phyloP scores from a whole-genome alignment of 768 basidiomycete species.

The Boletus sp. region DNA sequence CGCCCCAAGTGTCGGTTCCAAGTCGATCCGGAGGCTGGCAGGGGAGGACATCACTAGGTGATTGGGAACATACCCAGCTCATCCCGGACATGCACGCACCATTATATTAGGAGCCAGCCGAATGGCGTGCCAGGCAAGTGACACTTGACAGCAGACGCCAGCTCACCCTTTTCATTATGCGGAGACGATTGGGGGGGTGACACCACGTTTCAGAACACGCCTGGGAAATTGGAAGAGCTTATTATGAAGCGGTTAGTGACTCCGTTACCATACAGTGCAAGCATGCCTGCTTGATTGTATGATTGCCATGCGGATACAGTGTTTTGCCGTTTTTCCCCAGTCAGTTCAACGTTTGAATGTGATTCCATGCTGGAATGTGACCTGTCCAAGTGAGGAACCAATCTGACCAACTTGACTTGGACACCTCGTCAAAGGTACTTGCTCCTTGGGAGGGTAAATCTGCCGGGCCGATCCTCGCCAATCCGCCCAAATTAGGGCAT shows the following conservation, averaged over 20 bases:
- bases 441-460: no score
- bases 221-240: background rate
- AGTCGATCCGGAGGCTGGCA: background rate
- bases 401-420: no score
- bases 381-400: no score
- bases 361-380: no score
- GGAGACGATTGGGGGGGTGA: background rate
- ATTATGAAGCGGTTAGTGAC: background rate
- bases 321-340: no score
- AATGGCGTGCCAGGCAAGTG: background rate
- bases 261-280: no score
- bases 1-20: background rate
- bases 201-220: background rate
- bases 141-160: background rate
- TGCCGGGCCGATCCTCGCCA: no score
- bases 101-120: background rate
- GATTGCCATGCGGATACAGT: background rate
- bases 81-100: background rate
- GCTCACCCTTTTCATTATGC: background rate
- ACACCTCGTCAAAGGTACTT: no score
- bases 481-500: no score
- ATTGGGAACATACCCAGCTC: background rate
- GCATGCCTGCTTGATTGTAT: background rate
- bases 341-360: no score
- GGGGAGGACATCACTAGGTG: background rate